phyloP scores from a whole-genome alignment of 768 basidiomycete species.

The Boletus speciosus region DNA sequence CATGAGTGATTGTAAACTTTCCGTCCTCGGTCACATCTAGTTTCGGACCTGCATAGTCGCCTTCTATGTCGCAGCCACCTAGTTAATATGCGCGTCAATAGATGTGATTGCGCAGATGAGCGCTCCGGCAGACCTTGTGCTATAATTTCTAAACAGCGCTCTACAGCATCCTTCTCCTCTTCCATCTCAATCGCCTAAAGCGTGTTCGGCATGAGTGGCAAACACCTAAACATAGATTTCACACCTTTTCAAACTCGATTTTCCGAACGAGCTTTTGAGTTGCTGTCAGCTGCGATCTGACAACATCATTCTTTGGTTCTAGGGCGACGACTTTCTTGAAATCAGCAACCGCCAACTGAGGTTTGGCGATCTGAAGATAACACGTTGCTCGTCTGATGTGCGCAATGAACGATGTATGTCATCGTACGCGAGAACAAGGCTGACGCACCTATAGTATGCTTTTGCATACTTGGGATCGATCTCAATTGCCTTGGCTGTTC shows the following conservation, averaged over 20 bases:
- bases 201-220: background rate
- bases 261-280: constrained; percentile 89
- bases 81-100: constrained; percentile 4
- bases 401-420: background rate
- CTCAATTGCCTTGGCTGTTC: constrained; percentile 74
- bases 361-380: constrained; percentile 85
- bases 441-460: constrained; percentile 72
- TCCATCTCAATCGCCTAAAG: constrained; percentile 86
- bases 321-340: constrained; percentile 80
- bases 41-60: constrained; percentile 69
- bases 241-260: constrained; percentile 89
- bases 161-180: constrained; percentile 77
- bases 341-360: constrained; percentile 81
- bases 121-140: constrained; percentile 52
- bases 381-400: constrained; percentile 76
- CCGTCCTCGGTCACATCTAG: constrained; percentile 57
- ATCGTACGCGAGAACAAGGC: background rate
- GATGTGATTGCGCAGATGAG: background rate
- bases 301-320: constrained; percentile 83
- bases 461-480: constrained; percentile 90
- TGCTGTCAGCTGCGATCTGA: constrained; percentile 74
- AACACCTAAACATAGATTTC: constrained; percentile 3
- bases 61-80: constrained; percentile 82
- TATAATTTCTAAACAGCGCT: constrained; percentile 76
- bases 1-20: constrained; percentile 67